These are phyloP conservation scores for Ophiostoma perfectum DNA, from an alignment of 2,329 filamentous ascomycete species.

Conservation along the genomic window DNA sequence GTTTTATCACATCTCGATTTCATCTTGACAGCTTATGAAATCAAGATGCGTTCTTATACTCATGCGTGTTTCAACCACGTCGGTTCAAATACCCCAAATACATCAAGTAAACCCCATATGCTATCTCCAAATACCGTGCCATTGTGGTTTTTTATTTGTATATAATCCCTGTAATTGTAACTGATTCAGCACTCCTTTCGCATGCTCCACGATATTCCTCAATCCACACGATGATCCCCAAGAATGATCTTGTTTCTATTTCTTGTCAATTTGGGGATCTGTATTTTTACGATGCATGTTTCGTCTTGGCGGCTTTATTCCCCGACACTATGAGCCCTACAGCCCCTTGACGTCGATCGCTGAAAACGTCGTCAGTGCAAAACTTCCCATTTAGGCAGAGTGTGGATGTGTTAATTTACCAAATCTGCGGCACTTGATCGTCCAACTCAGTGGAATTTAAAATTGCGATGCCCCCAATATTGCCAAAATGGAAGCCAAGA, in stretches of 20 bases:
- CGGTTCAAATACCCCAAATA: neutral
- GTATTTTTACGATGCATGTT: neutral
- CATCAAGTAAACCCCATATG: too few relatives aligned
- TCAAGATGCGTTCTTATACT: too few relatives aligned
- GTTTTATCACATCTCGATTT: neutral
- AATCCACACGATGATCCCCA: neutral
- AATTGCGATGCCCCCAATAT: neutral
- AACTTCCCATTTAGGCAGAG: neutral
- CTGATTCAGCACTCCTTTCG: neutral
- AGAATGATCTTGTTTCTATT: neutral
- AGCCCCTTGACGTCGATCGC: neutral
- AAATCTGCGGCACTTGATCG: neutral
- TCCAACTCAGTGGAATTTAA: neutral
- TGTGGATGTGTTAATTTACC: slow-evolving; percentile 7
- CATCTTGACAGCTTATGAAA: neutral
- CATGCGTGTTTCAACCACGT: neutral
- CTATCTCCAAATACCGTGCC: too few relatives aligned
- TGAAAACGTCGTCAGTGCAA: neutral
- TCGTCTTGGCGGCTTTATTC: neutral
- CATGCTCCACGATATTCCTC: neutral
- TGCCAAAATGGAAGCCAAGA: neutral
- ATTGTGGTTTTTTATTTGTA: neutral
- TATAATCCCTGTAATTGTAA: neutral
- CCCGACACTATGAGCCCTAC: slow-evolving; percentile 4
- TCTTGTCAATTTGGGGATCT: too few relatives aligned